phyloP scores from a whole-genome alignment of 2,329 filamentous ascomycete species.

The Sclerotinia trifoliorum region DNA sequence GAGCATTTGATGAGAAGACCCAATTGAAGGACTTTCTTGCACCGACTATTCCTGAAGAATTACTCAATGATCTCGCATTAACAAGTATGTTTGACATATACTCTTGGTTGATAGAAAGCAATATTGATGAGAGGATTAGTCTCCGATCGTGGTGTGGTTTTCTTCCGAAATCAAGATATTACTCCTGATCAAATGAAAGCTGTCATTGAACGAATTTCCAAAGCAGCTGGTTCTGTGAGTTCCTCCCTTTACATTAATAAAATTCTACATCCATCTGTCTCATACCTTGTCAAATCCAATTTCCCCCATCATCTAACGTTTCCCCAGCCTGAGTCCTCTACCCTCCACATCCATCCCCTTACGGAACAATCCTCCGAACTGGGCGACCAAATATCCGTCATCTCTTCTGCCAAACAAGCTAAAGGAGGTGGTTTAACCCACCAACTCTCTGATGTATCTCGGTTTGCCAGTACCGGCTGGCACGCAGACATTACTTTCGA shows the following conservation, averaged over 20 bases:
- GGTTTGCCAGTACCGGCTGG: constrained; percentile 51
- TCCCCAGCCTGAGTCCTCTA: constrained; percentile 41
- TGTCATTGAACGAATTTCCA: constrained; percentile 40
- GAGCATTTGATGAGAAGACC: constrained; percentile 53
- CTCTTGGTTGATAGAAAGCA: not conserved
- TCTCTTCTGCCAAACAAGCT: constrained; percentile 47
- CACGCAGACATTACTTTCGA: constrained; percentile 57
- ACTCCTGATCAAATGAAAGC: constrained; percentile 45
- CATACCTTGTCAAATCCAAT: not conserved
- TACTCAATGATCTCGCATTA: constrained; percentile 57
- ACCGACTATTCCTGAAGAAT: not conserved
- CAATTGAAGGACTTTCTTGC: constrained; percentile 58
- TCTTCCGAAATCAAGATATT: constrained; percentile 51
- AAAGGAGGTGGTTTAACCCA: constrained; percentile 44
- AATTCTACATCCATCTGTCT: not conserved
- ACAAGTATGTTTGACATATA: constrained; percentile 39
- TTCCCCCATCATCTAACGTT: not conserved
- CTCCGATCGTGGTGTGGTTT: constrained; percentile 59
- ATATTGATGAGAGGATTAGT: constrained; percentile 47
- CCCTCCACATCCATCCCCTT: constrained; percentile 56
- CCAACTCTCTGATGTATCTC: constrained; percentile 50
- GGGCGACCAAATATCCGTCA: constrained; percentile 56
- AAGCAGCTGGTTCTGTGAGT: constrained; percentile 21
- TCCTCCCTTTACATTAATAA: not conserved
- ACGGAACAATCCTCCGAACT: constrained; percentile 51